phyloP scores from a whole-genome alignment of 176 grass and related monocot species.

The Poa annua region DNA sequence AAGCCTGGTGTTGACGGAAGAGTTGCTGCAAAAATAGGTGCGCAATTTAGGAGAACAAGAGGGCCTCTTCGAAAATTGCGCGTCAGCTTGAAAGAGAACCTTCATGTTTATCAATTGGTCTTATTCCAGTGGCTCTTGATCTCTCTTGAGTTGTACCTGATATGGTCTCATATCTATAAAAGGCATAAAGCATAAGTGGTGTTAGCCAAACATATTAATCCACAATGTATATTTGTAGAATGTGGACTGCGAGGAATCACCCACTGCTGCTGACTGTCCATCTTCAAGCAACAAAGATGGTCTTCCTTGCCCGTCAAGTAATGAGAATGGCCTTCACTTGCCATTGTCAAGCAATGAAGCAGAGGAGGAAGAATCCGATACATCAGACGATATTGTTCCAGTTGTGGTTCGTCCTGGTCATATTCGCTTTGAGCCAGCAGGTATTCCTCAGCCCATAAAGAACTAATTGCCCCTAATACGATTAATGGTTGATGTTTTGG shows the following conservation, averaged over 20 bases:
- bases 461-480: constrained; percentile 19
- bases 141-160: background rate
- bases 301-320: constrained; percentile 24
- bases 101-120: constrained; percentile 22
- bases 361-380: constrained; percentile 52
- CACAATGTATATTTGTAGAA: constrained; percentile 46
- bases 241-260: constrained; percentile 41
- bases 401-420: constrained; percentile 82
- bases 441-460: constrained; percentile 48
- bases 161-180: constrained; percentile 6
- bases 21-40: constrained; percentile 1
- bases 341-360: constrained; percentile 46
- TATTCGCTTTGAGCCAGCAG: constrained; percentile 88
- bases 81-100: background rate
- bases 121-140: background rate
- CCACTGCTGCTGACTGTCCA: constrained; percentile 42
- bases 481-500: constrained; percentile 26
- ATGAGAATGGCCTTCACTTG: constrained; percentile 43
- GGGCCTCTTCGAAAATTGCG: background rate
- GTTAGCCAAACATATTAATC: constrained; percentile 39
- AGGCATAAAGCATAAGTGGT: constrained; percentile 1
- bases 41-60: constrained; percentile 12
- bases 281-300: constrained; percentile 42
- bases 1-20: background rate
- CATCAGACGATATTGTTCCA: constrained; percentile 68